Evolutionary conservation across 192 early-diverging fungal species (phyloP), one percentile per base, ranked within the genome.

Genomic region (Rhizophagus sp.): DNA sequence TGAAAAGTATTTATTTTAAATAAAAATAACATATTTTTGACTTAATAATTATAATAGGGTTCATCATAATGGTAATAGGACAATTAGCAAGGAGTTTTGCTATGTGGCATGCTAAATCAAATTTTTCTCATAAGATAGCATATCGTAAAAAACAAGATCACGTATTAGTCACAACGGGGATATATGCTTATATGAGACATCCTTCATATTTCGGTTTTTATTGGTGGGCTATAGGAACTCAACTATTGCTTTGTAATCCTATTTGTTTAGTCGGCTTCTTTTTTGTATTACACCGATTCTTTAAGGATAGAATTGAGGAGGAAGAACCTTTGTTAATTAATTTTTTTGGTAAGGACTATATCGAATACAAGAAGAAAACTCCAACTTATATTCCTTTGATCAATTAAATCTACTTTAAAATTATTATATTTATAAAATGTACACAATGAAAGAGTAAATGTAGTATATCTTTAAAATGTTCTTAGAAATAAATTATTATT

Each of bases 181-280:
- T 99, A 57, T 99, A 99, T 87, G 85, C 84, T 87, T 96, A 91
- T 34, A 90, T 97, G 82, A 91, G 97, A 27, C 97, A 99, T 81
- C 97, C 97, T 15, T 93, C 96, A 15, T 99, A 99, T 79, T 95
- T 97, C 79, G 96, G 94, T 39, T 99, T 97, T 83, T 98, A 94
- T 80, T 93, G 94, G 82, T 99, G 96, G 96, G 96, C 91, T 4
- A 64, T 94, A 13, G 90, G 92, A 27, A 89, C 93, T 22, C 96
- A 98, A 79, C 39, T 95, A 8, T 80, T 95, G 77, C 84, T 97
- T 66, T 86, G 87, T 57, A 99, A 99, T 83, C 94, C 94, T 0
- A 76, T 98, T 12, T 93, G 92, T 41, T 75, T 90, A n/a, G 75
- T 89, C 11, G 88, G 85, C 10, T 97, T 93, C 84, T 81, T 88